Percentiles rank a stretch among this genome's conserved stretches.
phyloP scores from a whole-genome alignment of 345 rosid species.

The Trapa bicornis region DNA sequence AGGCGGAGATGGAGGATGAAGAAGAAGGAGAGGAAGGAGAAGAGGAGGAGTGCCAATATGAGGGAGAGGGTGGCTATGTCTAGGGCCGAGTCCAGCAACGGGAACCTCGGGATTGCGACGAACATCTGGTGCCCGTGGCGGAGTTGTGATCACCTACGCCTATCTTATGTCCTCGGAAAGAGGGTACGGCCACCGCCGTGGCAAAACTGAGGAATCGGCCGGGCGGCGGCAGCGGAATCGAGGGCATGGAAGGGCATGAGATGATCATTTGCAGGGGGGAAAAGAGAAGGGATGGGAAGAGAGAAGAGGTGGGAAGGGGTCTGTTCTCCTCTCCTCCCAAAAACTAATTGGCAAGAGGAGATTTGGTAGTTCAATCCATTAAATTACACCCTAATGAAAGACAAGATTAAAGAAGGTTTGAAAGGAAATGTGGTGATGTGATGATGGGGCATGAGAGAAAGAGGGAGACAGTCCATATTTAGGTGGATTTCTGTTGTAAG shows the following conservation, averaged over 20 bases:
- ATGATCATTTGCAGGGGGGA: neutral
- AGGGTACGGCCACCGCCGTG: neutral
- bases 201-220: neutral
- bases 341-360: neutral
- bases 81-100: conserved; percentile 20
- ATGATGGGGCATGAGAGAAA: neutral
- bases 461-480: neutral
- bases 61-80: conserved; percentile 27
- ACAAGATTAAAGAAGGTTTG: neutral
- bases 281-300: neutral
- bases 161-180: neutral
- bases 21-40: conserved; percentile 30
- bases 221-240: neutral
- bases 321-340: neutral
- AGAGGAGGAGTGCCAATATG: conserved; percentile 22
- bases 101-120: conserved; percentile 10
- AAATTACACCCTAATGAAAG: neutral
- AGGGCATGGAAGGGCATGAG: conserved; percentile 6
- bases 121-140: conserved; percentile 13
- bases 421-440: neutral
- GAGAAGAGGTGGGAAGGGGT: neutral
- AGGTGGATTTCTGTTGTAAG: neutral
- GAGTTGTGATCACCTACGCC: neutral
- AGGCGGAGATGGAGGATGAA: conserved; percentile 35
- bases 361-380: neutral